Evolutionary conservation across 306 rosid genomes (phyloP).

Genomic region (Luffa acutangula): DNA sequence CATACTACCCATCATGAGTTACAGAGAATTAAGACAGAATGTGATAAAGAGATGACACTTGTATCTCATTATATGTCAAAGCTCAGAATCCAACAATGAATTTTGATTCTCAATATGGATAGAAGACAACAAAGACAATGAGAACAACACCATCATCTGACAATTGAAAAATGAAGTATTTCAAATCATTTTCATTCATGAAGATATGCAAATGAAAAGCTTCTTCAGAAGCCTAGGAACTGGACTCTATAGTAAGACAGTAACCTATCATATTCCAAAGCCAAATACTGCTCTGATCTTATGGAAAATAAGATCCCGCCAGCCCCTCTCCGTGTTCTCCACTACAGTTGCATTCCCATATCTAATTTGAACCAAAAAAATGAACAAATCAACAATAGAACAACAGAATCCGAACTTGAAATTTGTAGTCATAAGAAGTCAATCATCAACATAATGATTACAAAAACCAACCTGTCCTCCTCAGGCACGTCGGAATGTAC

Average conservation of each 20-base stretch:
- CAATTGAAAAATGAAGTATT: not conserved
- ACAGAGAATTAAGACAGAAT: not conserved
- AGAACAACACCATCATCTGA: not conserved
- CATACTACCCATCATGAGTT: not conserved
- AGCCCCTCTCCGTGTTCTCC: constrained; percentile 96
- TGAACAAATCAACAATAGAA: not conserved
- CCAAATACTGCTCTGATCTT: constrained; percentile 94
- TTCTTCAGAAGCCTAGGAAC: constrained; percentile 13
- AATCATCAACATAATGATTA: not conserved
- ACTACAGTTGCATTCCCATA: constrained; percentile 92
- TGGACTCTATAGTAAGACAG: not conserved
- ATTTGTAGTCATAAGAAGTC: not conserved
- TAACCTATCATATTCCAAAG: constrained; percentile 55
- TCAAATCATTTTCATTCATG: constrained; percentile 24
- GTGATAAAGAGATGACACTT: not conserved
- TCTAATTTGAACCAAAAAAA: constrained; percentile 27
- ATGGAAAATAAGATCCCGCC: constrained; percentile 95
- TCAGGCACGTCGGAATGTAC: constrained; percentile 78
- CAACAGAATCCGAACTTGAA: not conserved
- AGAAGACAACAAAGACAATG: not conserved
- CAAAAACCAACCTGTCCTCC: constrained; percentile 64
- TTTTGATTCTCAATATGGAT: not conserved
- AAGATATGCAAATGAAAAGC: constrained; percentile 3
- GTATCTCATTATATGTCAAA: not conserved
- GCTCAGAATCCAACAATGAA: constrained; percentile 1